phyloP scores from a whole-genome alignment of 169 alveolate species.

The Cyclospora cayetanensis region DNA sequence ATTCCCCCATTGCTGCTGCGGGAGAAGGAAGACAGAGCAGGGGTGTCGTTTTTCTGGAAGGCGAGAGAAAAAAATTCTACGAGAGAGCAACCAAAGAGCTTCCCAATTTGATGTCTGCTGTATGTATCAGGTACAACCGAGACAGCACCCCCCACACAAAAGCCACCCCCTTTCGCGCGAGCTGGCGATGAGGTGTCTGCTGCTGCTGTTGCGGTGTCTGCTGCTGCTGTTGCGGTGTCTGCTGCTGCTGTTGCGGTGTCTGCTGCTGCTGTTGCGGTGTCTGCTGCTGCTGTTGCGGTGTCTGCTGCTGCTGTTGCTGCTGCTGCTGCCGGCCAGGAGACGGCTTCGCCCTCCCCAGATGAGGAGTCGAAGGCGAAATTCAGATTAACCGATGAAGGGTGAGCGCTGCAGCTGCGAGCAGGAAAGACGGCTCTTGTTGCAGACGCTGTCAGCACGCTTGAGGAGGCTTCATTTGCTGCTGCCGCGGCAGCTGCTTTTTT shows the following conservation, averaged over 20 bases:
- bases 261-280: neutral
- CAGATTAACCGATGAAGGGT: conserved; percentile 5
- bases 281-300: neutral
- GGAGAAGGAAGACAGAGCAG: neutral
- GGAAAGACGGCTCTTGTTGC: neutral
- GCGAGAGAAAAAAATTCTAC: conserved; percentile 76
- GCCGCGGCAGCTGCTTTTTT: neutral
- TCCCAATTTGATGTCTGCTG: conserved; percentile 87
- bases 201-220: neutral
- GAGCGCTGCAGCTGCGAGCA: neutral
- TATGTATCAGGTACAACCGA: neutral
- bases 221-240: neutral
- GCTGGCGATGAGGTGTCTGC: conserved; percentile 13
- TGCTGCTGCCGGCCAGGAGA: neutral
- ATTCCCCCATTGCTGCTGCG: conserved; percentile 27
- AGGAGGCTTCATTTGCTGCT: neutral
- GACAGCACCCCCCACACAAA: conserved; percentile 84
- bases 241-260: neutral
- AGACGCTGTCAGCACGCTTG: neutral
- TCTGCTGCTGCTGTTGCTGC: no score
- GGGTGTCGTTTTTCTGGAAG: conserved; percentile 63
- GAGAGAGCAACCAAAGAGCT: conserved; percentile 76
- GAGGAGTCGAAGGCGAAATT: conserved; percentile 46
- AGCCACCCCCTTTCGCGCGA: neutral
- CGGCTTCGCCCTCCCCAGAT: neutral